These are phyloP conservation scores for Suaeda aralocaspica DNA, from an alignment of 148 eudicot genomes.

Conservation along the genomic window DNA sequence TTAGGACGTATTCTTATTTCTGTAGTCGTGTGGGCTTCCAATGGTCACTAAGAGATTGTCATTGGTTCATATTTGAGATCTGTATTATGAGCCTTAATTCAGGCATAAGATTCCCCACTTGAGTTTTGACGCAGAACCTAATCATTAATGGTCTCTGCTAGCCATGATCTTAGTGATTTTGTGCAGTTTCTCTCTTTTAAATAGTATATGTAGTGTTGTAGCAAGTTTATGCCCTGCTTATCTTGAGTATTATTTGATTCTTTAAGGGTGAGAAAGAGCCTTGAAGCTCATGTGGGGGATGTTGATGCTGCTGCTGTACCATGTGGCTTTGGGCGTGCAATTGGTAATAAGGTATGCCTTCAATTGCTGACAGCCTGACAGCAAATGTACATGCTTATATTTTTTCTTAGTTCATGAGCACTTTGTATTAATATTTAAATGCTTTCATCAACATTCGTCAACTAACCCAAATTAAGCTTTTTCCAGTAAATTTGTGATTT, in stretches of 20 bases:
- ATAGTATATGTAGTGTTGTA: background rate
- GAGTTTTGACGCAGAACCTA: too few species aligned
- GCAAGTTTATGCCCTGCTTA: background rate
- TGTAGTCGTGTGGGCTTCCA: background rate
- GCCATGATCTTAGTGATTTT: background rate
- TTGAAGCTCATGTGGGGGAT: constrained; percentile 69
- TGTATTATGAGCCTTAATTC: too few species aligned
- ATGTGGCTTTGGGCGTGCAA: constrained; percentile 92
- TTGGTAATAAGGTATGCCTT: constrained; percentile 81
- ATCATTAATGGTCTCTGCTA: too few species aligned
- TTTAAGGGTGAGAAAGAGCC: constrained; percentile 68
- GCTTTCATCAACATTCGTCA: background rate
- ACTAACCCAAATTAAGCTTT: background rate
- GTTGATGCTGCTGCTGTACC: constrained; percentile 94
- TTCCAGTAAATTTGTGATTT: background rate
- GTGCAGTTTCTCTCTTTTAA: background rate
- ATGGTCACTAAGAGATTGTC: background rate
- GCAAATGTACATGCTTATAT: background rate
- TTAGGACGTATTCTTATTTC: background rate
- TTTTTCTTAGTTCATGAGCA: constrained; percentile 2
- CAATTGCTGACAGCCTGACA: constrained; percentile 4
- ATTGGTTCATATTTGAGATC: too few species aligned
- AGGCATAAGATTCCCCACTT: too few species aligned
- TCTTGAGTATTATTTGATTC: constrained; percentile 13
- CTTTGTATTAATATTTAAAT: background rate